Percentiles rank a stretch among this genome's conserved stretches.
Conservation (phyloP, 192 early-diverging fungal genomes). For the Podila epigama region DNA sequence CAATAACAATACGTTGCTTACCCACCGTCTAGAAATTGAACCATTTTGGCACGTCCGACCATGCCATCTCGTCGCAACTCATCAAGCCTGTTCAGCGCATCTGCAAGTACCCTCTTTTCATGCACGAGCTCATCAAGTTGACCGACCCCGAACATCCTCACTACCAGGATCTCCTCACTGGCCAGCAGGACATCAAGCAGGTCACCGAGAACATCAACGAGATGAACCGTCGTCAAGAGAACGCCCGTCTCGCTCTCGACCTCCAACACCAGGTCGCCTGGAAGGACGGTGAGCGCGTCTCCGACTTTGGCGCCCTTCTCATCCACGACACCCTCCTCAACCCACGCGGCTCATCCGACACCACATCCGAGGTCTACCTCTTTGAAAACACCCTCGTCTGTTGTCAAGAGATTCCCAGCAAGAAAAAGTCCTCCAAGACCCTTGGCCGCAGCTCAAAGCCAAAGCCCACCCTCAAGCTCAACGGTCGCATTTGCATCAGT, state of each 20-base stretch:
- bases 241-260: constrained; percentile 78
- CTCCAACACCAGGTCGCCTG: constrained; percentile 87
- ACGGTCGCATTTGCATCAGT: constrained; percentile 87
- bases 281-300: constrained; percentile 85
- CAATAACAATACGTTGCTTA: not conserved
- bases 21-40: constrained; percentile 54
- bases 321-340: constrained; percentile 90
- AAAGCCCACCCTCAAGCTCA: constrained; percentile 77
- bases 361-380: constrained; percentile 87
- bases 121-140: constrained; percentile 73
- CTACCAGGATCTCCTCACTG: constrained; percentile 70
- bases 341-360: constrained; percentile 61
- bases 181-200: constrained; percentile 79
- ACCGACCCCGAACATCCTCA: constrained; percentile 60
- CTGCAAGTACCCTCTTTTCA: constrained; percentile 96
- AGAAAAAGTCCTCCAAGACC: constrained; percentile 52
- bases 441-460: constrained; percentile 54
- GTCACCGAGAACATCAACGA: constrained; percentile 94
- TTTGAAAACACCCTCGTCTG: constrained; percentile 94
- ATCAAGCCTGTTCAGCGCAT: constrained; percentile 99
- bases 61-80: constrained; percentile 88
- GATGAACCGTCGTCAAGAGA: constrained; percentile 87
- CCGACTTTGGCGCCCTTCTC: constrained; percentile 83
- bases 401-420: constrained; percentile 81
- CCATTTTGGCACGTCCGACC: constrained; percentile 80